Base-by-base conservation (phyloP, 345 rosid species). In the Barbarea vulgaris region DNA sequence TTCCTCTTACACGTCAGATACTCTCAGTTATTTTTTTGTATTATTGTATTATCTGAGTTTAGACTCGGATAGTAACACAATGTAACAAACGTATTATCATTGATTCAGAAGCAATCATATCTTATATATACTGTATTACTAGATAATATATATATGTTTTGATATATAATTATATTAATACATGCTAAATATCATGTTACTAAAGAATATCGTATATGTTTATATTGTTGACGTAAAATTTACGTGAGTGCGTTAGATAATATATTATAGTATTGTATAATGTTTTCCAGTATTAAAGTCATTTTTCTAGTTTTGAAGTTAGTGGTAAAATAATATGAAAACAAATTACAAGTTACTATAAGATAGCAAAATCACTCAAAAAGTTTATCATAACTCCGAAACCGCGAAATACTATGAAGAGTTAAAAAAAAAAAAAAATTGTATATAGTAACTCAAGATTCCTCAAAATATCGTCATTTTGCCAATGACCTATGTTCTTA, bases 1-100 rank as follows among this genome's bases (percentile, higher is more conserved):
- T 67, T 75, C 69, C 37, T 73, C 56, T 19, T 33, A 11, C 41
- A 67, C 73, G 61, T 67, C 53, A 75, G 28, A 27, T 28, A 22
- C 21, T 67, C 57, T 67, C 46, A 14, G 31, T 21, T 52, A 46
- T 6, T 52, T 19, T 50, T 5, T 19, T 50, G 12, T 50, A 18
- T 18, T 46, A 46, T 46, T 46, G 9, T 48, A 48, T 19, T 46
- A 46, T 7, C 50, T 46, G 48, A 15, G 18, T 42, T 42, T 15
- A 7, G 17, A 42, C 18, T 42, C 48, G 48, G 48, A 42, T 42
- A 15, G 47, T 41, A 41, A 41, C n/a, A 13, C 48, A 46, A 46
- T 1, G 19, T 46, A 46, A 17, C 21, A 46, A 46, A 5, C 3
- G 22, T 46, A 46, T 17, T 46, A 17, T 17, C 11, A 46, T 46